Base-by-base conservation (phyloP, 371 early-diverging fungal genomes). In the Mucor circinelloides region DNA sequence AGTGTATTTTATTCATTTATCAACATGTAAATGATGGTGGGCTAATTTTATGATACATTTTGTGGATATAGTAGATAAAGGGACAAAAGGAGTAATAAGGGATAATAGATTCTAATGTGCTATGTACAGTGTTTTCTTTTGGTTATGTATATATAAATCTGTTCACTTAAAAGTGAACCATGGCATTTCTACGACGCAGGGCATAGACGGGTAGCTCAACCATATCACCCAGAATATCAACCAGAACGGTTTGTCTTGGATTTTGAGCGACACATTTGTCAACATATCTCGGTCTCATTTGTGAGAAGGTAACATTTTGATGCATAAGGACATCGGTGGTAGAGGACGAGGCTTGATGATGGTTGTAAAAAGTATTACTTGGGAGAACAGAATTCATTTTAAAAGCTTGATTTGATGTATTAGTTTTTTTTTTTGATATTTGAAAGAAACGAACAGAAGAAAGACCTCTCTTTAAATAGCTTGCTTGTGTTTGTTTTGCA, bases 151-250 rank as follows among this genome's bases (percentile, higher is more conserved):
- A 42, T 42, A 17, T 23, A 28, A 6, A 44, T 38, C n/a, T n/a
- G 9, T 21, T 44, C n/a, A 42, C 4, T 25, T 65, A 65, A 10
- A 58, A 46, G 17, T 58, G 58, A 38, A 74, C 75, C 21, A 77
- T 63, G n/a, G 76, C 79, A 61, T 78, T 78, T 61, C 79, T 64
- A 54, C 79, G 68, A 44, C 79, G 55, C 30, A 78, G 64, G 30
- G 79, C 70, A 61, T 78, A 78, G 13, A 75, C 69, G 1, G 79
- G 79, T 28, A 78, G 36, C 36, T 70, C 62, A 6, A 77, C 66
- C 10, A 67, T 52, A 48, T 77, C 77, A 44, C 76, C 76, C 50
- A 66, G 54, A n/a, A 69, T 64, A 44, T 73, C 70, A 3, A 73
- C 63, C 12, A 46, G 56, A 8, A 73, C 64, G 3, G 60, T 48